Base-by-base conservation (phyloP, 352 stramenopile genomes). In the Pythium biforme region DNA sequence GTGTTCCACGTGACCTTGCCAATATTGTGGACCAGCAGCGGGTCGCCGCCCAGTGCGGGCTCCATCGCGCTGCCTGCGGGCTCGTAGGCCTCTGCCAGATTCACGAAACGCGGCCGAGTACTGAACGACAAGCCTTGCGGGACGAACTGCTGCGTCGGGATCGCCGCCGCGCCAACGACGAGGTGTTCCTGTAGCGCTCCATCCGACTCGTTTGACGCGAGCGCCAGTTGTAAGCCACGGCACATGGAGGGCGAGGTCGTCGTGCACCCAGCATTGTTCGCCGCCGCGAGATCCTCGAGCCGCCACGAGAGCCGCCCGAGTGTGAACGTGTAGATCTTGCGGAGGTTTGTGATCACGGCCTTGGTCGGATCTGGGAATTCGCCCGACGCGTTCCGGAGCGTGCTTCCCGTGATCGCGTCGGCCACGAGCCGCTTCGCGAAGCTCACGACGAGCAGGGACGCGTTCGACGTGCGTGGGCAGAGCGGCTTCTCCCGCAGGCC, bases 281-380 rank as follows among this genome's bases (percentile, higher is more conserved):
- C 31, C 4, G 3, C 22, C 1, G 61, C 22, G 4, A 73, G 53
- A 15, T 70, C 33, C 33, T 47, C 19, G 0, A 39, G 20, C 23
- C n/a, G 23, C 61, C 67, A 73, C 8, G 55, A 34, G 17, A 73
- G 48, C 23, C 57, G 67, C 2, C 46, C 56, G 26, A 64, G 6
- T 22, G 67, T 73, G 51, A 70, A 12, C 2, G 62, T 62, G 25
- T 64, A 64, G 5, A 70, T 59, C 29, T 68, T 70, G 39, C 57
- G 52, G 8, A 66, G n/a, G 41, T 69, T 69, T 1, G 15, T 29
- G 10, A 49, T 33, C 12, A 64, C 57, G 2, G n/a, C 11, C 5
- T 7, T 6, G 37, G 17, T 31, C 26, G n/a, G 40, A 11, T 37
- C 31, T 1, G 4, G 34, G 11, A 14, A n/a, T 10, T n/a, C 15